Evolutionary conservation across 2,329 filamentous ascomycete species (phyloP).

Genomic region (Fusarium irregulare): DNA sequence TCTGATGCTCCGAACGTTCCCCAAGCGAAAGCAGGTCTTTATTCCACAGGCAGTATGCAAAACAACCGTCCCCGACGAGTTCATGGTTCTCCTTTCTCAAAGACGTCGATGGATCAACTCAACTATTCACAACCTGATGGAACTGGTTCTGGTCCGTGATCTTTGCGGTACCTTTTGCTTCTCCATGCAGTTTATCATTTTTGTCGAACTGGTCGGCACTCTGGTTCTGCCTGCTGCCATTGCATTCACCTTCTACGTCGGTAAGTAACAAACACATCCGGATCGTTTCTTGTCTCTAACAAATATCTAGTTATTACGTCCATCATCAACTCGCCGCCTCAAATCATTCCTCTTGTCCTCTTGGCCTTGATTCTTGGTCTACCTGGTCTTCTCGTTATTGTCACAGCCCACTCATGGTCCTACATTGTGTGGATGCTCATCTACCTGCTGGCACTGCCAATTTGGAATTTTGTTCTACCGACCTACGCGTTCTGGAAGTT

Average conservation of each 20-base stretch:
- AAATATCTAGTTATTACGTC: conserved; percentile 77
- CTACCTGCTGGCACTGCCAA: conserved; percentile 89
- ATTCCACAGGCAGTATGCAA: conserved; percentile 99
- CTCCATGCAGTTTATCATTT: conserved; percentile 99
- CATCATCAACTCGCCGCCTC: conserved; percentile 79
- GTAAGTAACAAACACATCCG: conserved; percentile 64
- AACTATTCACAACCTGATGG: conserved; percentile 98
- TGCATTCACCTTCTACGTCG: conserved; percentile 94
- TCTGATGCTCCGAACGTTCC: conserved; percentile 98
- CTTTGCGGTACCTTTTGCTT: conserved; percentile 99
- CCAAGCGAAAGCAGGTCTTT: conserved; percentile 98
- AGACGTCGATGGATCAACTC: conserved; percentile 99
- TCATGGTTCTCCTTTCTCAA: conserved; percentile 92
- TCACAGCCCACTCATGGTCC: conserved; percentile 91
- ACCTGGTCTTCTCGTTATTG: conserved; percentile 88
- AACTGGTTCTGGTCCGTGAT: conserved; percentile 93
- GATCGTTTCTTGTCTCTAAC: conserved; percentile 11
- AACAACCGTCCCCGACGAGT: conserved; percentile 93
- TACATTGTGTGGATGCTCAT: conserved; percentile 98
- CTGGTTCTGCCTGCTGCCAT: conserved; percentile 96
- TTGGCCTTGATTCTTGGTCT: conserved; percentile 92
- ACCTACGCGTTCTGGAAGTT: conserved; percentile 99
- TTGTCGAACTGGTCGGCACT: conserved; percentile 93
- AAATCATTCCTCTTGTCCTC: conserved; percentile 90
- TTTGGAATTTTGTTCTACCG: conserved; percentile 98